Conservation (phyloP, 805 yeast genomes). For the Wickerhamiella galacta region DNA sequence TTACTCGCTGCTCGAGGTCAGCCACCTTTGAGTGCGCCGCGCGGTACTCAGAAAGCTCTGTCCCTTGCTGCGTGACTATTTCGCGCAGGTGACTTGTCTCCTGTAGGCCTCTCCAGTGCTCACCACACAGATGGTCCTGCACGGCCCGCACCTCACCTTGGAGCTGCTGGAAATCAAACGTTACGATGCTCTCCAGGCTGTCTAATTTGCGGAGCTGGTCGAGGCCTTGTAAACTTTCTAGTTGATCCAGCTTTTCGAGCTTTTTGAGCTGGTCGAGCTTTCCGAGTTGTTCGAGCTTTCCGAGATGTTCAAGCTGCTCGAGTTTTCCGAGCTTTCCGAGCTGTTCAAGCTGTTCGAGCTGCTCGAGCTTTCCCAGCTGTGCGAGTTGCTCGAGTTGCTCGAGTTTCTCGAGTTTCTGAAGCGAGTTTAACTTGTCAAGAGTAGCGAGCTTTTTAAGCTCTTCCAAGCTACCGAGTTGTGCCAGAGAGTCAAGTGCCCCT, state of each 20-base stretch:
- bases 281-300: constrained; percentile 3
- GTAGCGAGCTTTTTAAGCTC: constrained; percentile 3
- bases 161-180: neutral
- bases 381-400: neutral
- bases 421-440: neutral
- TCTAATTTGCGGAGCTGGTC: neutral
- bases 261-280: constrained; percentile 2
- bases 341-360: neutral
- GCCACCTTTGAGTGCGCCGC: constrained; percentile 4
- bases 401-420: neutral
- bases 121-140: constrained; percentile 11
- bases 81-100: no score
- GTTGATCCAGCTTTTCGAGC: constrained; percentile 1
- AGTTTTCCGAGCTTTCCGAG: constrained; percentile 11
- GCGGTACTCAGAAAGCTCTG: neutral
- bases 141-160: constrained; percentile 14
- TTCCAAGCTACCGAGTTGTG: no score
- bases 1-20: constrained; percentile 2
- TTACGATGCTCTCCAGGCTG: no score
- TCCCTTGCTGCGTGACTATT: neutral
- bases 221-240: neutral
- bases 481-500: no score
- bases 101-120: no score
- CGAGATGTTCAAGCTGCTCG: constrained; percentile 1
- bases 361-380: neutral